A percentile compares a stretch with the other conserved stretches of the same genome.
Conservation (phyloP, 1,284 basidiomycete species). For the Sanghuangporus weigelae region DNA sequence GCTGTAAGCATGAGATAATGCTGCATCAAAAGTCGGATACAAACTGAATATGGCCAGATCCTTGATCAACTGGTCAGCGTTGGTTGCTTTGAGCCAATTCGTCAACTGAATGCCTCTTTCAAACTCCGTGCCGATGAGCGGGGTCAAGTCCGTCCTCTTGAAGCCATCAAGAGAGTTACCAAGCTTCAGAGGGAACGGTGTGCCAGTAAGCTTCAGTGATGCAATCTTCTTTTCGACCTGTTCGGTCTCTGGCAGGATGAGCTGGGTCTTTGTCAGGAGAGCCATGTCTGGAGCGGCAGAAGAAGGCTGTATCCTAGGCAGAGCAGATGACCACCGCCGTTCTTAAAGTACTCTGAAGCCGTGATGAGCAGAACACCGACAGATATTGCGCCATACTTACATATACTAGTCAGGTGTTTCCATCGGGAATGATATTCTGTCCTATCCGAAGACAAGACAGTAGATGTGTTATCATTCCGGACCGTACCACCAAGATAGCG, state of each 20-base stretch:
- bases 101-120: constrained; percentile 32
- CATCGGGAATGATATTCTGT: background rate
- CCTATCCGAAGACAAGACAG: background rate
- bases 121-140: constrained; percentile 38
- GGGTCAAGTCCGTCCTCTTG: constrained; percentile 24
- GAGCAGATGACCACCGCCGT: background rate
- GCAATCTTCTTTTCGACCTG: constrained; percentile 2
- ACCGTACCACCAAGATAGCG: background rate
- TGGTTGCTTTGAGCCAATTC: constrained; percentile 32
- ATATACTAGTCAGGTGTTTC: background rate
- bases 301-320: background rate
- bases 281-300: background rate
- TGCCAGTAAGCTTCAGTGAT: constrained; percentile 8
- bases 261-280: constrained; percentile 3
- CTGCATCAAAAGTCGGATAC: background rate
- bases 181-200: constrained; percentile 11
- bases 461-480: background rate
- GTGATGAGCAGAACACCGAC: background rate
- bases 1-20: background rate
- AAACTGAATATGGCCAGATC: constrained; percentile 44
- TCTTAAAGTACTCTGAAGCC: background rate
- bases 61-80: constrained; percentile 38
- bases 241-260: constrained; percentile 13
- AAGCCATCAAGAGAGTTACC: constrained; percentile 13
- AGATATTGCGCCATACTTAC: background rate